Evolutionary conservation across 179 eudicot genomes (phyloP).

Genomic region (Silene noctiflora): DNA sequence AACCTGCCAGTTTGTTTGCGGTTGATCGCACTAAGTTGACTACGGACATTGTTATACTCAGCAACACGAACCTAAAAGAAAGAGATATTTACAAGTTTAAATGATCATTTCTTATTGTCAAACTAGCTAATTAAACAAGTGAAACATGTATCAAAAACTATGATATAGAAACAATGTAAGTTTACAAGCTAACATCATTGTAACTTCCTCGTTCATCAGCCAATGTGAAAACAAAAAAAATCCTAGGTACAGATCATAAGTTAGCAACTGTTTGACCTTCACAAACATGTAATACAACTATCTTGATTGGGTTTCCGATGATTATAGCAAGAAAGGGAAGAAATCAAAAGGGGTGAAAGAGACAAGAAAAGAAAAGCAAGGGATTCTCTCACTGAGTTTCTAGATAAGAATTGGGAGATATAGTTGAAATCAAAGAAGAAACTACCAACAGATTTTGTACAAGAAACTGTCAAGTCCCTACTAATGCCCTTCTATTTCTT

Average conservation of each 20-base stretch:
- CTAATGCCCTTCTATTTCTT: too few species aligned
- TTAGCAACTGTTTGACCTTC: not conserved
- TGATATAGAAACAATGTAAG: not conserved
- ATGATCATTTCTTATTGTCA: conserved; percentile 1
- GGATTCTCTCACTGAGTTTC: too few species aligned
- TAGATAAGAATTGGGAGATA: too few species aligned
- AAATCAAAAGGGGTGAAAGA: too few species aligned
- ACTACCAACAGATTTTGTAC: too few species aligned
- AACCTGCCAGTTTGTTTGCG: conserved; percentile 98
- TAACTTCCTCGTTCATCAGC: not conserved
- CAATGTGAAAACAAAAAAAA: not conserved
- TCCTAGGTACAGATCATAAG: not conserved
- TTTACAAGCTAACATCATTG: not conserved
- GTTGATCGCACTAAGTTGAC: conserved; percentile 93
- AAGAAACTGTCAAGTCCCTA: too few species aligned
- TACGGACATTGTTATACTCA: conserved; percentile 87
- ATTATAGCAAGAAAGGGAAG: too few species aligned
- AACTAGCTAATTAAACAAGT: not conserved
- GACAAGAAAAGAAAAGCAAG: too few species aligned
- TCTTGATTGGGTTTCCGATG: not conserved
- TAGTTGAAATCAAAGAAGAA: too few species aligned
- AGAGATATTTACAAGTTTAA: conserved; percentile 3
- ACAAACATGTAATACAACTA: not conserved
- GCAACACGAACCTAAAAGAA: conserved; percentile 80
- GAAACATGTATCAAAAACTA: not conserved